Evolutionary conservation across 345 rosid species (phyloP).

Genomic region (Melastoma malabathricum): DNA sequence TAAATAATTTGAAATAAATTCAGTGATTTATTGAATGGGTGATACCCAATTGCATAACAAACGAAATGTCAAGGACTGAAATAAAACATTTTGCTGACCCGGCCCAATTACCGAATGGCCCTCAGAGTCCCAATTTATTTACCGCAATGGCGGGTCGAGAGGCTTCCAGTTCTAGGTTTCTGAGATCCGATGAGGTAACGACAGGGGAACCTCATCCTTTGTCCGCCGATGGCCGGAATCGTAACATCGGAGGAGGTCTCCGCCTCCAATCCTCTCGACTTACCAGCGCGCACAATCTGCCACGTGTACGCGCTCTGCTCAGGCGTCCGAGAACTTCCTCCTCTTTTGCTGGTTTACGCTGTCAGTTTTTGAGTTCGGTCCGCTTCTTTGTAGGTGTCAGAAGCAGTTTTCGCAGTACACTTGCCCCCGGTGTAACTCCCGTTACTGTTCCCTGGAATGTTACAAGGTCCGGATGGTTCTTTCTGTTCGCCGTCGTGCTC

Average conservation of each 20-base stretch:
- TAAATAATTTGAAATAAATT: background rate
- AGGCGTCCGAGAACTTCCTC: background rate
- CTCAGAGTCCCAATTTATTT: too few relatives aligned
- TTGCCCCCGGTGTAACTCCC: slow-evolving; percentile 87
- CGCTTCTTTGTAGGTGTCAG: slow-evolving; percentile 32
- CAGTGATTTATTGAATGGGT: too few relatives aligned
- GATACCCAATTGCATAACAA: too few relatives aligned
- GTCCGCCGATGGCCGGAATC: slow-evolving; percentile 18
- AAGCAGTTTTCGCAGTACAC: slow-evolving; percentile 89
- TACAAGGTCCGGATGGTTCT: slow-evolving; percentile 28
- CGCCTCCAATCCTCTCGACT: slow-evolving; percentile 39
- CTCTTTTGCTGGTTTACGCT: background rate
- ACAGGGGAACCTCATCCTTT: too few relatives aligned
- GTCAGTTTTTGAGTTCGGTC: background rate
- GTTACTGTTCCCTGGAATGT: slow-evolving; percentile 74
- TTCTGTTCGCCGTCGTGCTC: too few relatives aligned
- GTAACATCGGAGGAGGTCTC: slow-evolving; percentile 24
- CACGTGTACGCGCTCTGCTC: slow-evolving; percentile 30
- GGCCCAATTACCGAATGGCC: too few relatives aligned
- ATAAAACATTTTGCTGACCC: too few relatives aligned
- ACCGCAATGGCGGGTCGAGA: too few relatives aligned
- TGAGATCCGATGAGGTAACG: too few relatives aligned
- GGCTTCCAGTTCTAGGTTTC: too few relatives aligned
- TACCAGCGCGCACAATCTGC: slow-evolving; percentile 49
- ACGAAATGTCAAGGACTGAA: too few relatives aligned